Evolutionary conservation across 2,329 filamentous ascomycete species (phyloP).

Genomic region (Neofusicoccum ribis): DNA sequence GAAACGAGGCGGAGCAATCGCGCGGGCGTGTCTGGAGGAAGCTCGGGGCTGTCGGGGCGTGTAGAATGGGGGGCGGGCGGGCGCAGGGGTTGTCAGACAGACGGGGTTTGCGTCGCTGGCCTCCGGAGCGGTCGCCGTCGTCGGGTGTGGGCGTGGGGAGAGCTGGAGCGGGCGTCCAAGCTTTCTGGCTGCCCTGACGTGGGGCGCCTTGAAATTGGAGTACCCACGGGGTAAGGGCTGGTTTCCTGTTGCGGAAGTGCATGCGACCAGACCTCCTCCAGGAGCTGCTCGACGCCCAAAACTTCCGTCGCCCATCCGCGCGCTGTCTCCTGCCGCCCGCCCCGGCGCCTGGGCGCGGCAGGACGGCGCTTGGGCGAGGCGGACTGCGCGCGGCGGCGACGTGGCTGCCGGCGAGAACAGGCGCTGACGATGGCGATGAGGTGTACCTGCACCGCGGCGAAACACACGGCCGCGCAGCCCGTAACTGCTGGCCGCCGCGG

Average conservation of each 20-base stretch:
- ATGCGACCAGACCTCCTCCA: not conserved
- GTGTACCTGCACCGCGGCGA: not conserved
- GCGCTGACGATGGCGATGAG: not conserved
- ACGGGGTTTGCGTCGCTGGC: not conserved
- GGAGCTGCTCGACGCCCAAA: too few species aligned
- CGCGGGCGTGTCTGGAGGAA: too few species aligned
- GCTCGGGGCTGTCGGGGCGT: too few species aligned
- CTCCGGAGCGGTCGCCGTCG: not conserved
- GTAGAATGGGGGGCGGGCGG: too few species aligned
- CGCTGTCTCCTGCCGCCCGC: too few species aligned
- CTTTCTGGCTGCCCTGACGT: not conserved
- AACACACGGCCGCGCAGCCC: not conserved
- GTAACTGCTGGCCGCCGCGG: not conserved
- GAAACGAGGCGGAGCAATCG: too few species aligned
- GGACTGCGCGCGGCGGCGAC: too few species aligned
- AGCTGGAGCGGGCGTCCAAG: not conserved
- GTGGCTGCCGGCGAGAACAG: too few species aligned
- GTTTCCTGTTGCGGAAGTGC: not conserved
- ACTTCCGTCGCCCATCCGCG: too few species aligned
- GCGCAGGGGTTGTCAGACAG: not conserved
- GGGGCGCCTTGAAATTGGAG: constrained; percentile 16
- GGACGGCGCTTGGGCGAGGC: too few species aligned
- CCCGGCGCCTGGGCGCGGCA: too few species aligned
- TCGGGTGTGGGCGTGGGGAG: not conserved
- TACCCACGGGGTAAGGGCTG: constrained; percentile 8